Evolutionary conservation across 1,284 basidiomycete genomes (phyloP).

Genomic region (Coniferiporia sulphurascens): DNA sequence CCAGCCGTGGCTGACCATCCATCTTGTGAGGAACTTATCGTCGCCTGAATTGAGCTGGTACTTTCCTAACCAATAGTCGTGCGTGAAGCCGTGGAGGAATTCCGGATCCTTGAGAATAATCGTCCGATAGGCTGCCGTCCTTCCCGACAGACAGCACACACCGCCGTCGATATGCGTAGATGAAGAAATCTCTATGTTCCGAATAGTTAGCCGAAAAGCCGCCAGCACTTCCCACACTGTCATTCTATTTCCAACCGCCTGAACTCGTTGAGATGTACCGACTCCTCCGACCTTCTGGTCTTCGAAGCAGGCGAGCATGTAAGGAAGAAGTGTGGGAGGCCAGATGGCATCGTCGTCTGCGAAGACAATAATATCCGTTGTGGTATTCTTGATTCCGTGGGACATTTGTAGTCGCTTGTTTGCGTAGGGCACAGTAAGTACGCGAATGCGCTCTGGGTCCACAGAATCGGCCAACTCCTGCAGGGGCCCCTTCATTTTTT

Average conservation of each 20-base stretch:
- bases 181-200: constrained; percentile 87
- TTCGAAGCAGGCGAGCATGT: constrained; percentile 86
- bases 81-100: constrained; percentile 87
- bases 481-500: constrained; percentile 81
- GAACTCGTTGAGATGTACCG: constrained; percentile 85
- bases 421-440: constrained; percentile 86
- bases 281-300: constrained; percentile 91
- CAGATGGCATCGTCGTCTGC: constrained; percentile 94
- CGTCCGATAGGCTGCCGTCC: constrained; percentile 88
- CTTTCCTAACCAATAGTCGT: constrained; percentile 89
- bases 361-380: constrained; percentile 93
- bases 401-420: constrained; percentile 93
- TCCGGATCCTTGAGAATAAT: constrained; percentile 92
- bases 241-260: constrained; percentile 71
- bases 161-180: constrained; percentile 91
- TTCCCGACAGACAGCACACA: constrained; percentile 84
- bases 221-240: constrained; percentile 93
- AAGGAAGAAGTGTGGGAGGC: constrained; percentile 83
- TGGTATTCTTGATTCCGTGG: constrained; percentile 84
- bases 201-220: constrained; percentile 85
- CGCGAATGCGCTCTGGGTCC: constrained; percentile 77
- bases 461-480: constrained; percentile 84
- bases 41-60: constrained; percentile 91
- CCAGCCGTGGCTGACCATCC: constrained; percentile 95
- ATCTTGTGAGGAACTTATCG: constrained; percentile 92